Conservation (phyloP, 441 rosid genomes). For the Rhodomyrtus psidioides region DNA sequence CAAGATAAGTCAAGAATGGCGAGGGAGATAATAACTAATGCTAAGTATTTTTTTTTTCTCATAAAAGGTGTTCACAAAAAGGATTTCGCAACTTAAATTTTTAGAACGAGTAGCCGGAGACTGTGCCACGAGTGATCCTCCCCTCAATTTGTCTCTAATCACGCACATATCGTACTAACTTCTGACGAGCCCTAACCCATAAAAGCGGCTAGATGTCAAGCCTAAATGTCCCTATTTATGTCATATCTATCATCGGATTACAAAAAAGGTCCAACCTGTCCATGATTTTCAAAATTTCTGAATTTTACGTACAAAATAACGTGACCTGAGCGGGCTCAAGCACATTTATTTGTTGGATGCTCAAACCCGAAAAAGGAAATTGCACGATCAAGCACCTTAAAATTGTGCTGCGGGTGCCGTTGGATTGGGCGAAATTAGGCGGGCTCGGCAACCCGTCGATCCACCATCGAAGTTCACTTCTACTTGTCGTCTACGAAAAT, state of each 20-base stretch:
- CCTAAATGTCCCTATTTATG: not conserved
- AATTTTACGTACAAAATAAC: not conserved
- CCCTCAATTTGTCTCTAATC: not conserved
- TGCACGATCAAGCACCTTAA: not conserved
- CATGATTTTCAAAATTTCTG: not conserved
- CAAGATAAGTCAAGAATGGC: not conserved
- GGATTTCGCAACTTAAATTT: not conserved
- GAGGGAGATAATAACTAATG: not conserved
- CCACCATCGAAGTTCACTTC: not conserved
- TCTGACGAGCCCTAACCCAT: not conserved
- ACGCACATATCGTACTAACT: not conserved
- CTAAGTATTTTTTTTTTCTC: not conserved
- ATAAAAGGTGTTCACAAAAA: not conserved
- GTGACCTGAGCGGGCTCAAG: rapidly evolving
- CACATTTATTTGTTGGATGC: not conserved
- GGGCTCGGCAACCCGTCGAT: not conserved
- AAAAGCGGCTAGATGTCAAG: not conserved
- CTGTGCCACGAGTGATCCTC: not conserved
- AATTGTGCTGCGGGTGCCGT: not conserved
- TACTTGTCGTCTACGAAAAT: not conserved
- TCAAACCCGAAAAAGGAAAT: not conserved
- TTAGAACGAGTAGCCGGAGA: not conserved
- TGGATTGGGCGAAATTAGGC: not conserved
- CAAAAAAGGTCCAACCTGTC: too few species aligned
- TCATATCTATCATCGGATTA: not conserved